Evolutionary conservation across 2,329 filamentous ascomycete species (phyloP), one percentile per base, ranked within the genome.

Genomic region (Amylocarpus encephaloides): DNA sequence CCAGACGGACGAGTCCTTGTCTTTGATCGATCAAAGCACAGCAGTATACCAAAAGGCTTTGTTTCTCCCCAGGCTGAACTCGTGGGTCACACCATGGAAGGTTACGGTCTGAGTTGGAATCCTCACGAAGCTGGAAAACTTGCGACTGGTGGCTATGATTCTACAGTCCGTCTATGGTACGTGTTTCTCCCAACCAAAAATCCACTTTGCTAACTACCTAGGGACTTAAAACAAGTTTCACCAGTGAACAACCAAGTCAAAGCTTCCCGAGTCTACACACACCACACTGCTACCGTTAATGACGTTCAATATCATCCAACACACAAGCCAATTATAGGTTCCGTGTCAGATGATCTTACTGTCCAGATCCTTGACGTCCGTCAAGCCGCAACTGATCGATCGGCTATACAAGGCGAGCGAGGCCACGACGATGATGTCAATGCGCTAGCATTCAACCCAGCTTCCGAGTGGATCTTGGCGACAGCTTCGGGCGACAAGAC

Each of bases 401-500:
- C 88, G 0, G 82, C 87, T 4, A 77, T 86, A 44, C 78, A 84
- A 35, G 85, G 82, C 15, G 75, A 79, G 56, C 91, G 91, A 56
- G 91, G 91, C 9, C 94, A 98, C 66, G 79, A 79, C 7, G 93
- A 97, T 68, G 92, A 92, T 15, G 91, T 98, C 69, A 98, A 98
- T 67, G 86, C 89, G n/a, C 74, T 98, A 22, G 85, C 93, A 0
- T 98, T 96, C 73, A 95, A 96, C 65, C 91, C 91, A 0, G 85
- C 84, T 30, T 86, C 85, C n/a, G 92, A 98, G 65, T 88, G 86
- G 33, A 78, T 95, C 34, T 77, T 98, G 35, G 93, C 91, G 9
- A 97, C 93, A 0, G 93, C 89, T 2, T 97, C 92, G 26, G 90
- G 88, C 0, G 93, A 98, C 68, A 95, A 95, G 73, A 93, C 90